Base-by-base conservation (phyloP, 805 yeast genomes). In the Lachancea waltii region DNA sequence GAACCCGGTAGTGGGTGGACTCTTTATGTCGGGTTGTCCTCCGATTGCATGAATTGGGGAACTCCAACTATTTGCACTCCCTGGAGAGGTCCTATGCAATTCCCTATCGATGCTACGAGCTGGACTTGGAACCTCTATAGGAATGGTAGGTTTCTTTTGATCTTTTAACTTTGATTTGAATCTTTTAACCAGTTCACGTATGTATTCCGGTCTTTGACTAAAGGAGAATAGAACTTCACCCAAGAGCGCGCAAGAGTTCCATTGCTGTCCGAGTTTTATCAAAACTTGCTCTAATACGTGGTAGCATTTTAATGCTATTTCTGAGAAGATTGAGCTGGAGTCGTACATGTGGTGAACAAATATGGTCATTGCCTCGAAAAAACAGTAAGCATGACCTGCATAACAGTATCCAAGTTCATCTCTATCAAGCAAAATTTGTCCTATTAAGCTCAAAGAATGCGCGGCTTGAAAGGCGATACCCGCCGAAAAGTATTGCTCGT, bases 401-500 rank as follows among this genome's bases (percentile, higher is more conserved):
- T 36, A 36, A 20, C 27, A 36, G 34, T 30, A 36, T 3, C 31
- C 25, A 3, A 25, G 11, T 19, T 36, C 40, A 14, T 31, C 26
- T 3, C 40, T 22, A 23, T 36, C 40, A 7, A 36, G 31, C 14
- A 36, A 20, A 20, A 36, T 36, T 19, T 36, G 40, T 20, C 40
- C 40, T 15, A 36, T 30, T n/a, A 36, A 22, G 13, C 35, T 36
- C 7, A 36, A 21, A 10, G 40, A 36, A 24, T 36, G 40, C 14
- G 40, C 40, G 13, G 40, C 40, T 14, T 36, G 40, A 31, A 36
- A 36, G n/a, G 40, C 40, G 5, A 36, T 36, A 30, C 40, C 40
- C 5, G 40, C 40, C 5, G 40, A 36, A 11, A 20, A 20, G 19
- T 30, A 31, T 7, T 30, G 35, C 22, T 35, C 34, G 29, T 28